Conservation (phyloP, 2,329 filamentous ascomycete genomes). For the Orbilia oligospora region DNA sequence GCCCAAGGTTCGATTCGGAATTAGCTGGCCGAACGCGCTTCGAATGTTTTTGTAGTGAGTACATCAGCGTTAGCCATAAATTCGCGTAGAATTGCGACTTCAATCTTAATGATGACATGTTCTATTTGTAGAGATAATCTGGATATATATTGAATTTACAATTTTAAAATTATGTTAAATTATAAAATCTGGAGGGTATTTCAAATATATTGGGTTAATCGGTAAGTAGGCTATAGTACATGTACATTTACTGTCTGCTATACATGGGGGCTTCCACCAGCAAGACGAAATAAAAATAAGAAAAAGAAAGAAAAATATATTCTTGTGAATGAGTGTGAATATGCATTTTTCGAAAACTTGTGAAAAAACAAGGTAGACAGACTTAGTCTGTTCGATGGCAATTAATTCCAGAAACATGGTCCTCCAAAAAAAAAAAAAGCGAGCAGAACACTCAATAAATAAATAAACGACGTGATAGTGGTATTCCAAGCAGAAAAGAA, state of each 20-base stretch:
- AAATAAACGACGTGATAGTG: constrained; percentile 16
- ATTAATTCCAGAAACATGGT: constrained; percentile 19
- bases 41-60: too few relatives aligned
- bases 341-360: constrained; percentile 28
- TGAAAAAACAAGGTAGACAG: constrained; percentile 24
- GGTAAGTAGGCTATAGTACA: constrained; percentile 42
- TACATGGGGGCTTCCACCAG: constrained; percentile 50
- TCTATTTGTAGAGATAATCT: background rate
- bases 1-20: constrained; percentile 21
- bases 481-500: constrained; percentile 30
- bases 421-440: constrained; percentile 15
- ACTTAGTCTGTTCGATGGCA: constrained; percentile 1
- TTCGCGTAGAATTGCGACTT: too few relatives aligned
- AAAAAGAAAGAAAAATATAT: constrained; percentile 6
- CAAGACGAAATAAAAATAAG: constrained; percentile 23
- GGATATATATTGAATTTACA: constrained; percentile 1
- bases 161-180: constrained; percentile 1
- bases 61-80: too few relatives aligned
- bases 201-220: constrained; percentile 27
- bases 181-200: constrained; percentile 23
- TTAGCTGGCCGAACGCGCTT: background rate
- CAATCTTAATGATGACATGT: too few relatives aligned
- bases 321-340: constrained; percentile 23
- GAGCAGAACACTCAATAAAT: background rate
- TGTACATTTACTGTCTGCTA: constrained; percentile 45